Base-by-base conservation (phyloP, 75 land plant genomes). In the Selaginella moellendorffii region DNA sequence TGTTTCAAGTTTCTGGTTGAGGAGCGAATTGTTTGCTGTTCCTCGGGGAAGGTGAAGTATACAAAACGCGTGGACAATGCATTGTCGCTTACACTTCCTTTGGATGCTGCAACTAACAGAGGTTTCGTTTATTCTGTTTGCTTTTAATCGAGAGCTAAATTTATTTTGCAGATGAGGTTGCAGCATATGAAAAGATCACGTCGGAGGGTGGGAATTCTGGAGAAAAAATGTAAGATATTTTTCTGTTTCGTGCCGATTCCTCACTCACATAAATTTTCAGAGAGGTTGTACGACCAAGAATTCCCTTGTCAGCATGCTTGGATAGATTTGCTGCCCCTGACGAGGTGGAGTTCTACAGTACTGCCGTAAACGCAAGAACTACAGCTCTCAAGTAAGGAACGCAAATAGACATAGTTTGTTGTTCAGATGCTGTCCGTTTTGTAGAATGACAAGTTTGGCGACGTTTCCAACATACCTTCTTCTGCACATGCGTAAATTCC, bases 401-500 rank as follows among this genome's bases (percentile, higher is more conserved):
- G 14, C 14, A 36, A 36, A 5, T 36, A 14, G n/a, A n/a, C n/a
- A n/a, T n/a, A n/a, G n/a, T n/a, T n/a, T n/a, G n/a, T n/a, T n/a
- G n/a, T n/a, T n/a, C n/a, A n/a, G n/a, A n/a, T 36, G 46, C 46
- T 36, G 56, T 68, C 60, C 14, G 21, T 61, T 46, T 23, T 76
- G 59, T 85, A 95, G 99, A 71, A 84, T 86, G 53, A 74, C 97
- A 54, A 82, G 92, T n/a, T 42, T 95, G 30, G 82, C 83, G 24
- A 82, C 97, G 1, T 95, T 95, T 66, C 99, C 99, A 51, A 86
- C 86, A 66, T 95, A 90, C 68, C 66, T 95, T 67, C 96, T 90
- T 24, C 61, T 95, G 69, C 99, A 95, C 65, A 86, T 95, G 99
- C 78, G 92, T 1, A 95, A 90, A 65, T 95, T 95, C 82, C 83